Evolutionary conservation across 2,329 filamentous ascomycete genomes (phyloP), one percentile per base, ranked within the genome.

Genomic region (Tolypocladium ovalisporum): DNA sequence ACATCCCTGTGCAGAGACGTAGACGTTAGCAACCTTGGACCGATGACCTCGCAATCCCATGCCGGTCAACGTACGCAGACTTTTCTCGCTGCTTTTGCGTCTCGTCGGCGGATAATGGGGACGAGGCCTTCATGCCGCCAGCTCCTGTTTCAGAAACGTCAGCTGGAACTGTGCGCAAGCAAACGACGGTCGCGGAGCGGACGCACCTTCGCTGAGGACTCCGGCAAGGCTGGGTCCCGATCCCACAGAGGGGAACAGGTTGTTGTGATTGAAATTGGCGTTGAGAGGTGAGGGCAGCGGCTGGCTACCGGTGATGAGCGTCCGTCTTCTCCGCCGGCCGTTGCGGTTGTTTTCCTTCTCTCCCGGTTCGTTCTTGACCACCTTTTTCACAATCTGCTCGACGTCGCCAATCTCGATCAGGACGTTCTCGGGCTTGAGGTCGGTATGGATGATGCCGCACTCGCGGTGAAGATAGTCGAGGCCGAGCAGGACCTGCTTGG

Each of bases 321-420:
- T 99, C 67, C 94, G 83, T 71, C 94, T 83, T 72, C 94, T 84
- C 72, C 94, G 83, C 60, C 94, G 84, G 55, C 94, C 93, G 72
- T 97, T 97, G 63, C 92, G 83, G 68, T 96, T 91, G 70, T 92
- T 91, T 70, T 95, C 90, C 72, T 94, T 94, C 60, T 88, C 87
- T 57, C 66, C 69, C 56, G 75, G 67, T 54, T 94, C 89, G 61
- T 86, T 89, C 73, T 96, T 93, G 57, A 99, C 93, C 62, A 95
- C 93, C 60, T 89, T 91, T 75, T 96, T 93, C 58, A 99, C 94
- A 61, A 97, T 97, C 73, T 97, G 90, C 77, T 99, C 94, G 54
- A 99, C 94, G 66, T 99, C 94, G 63, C 94, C 94, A 68, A 99
- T 97, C 75, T 99, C 94, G 70, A 99, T 97, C 63, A 99, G 79